A percentile compares a stretch with the other conserved stretches of the same genome.
Conservation (phyloP, 306 rosid species). For the Myrica gale region DNA sequence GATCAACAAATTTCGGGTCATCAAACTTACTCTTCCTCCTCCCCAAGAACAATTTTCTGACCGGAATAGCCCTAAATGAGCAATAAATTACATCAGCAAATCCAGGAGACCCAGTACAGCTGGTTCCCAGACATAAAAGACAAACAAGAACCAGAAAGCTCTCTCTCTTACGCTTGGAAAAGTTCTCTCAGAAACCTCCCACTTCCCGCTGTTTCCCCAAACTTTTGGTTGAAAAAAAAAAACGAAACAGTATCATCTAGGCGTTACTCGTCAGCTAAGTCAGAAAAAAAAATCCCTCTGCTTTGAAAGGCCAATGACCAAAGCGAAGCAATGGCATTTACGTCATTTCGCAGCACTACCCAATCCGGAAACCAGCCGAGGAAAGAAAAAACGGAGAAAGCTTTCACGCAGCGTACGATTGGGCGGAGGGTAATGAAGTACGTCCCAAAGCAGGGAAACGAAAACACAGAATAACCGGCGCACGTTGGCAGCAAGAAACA, state of each 20-base stretch:
- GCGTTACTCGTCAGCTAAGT: constrained; percentile 19
- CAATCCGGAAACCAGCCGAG: background rate
- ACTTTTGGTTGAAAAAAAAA: background rate
- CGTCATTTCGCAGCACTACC: constrained; percentile 35
- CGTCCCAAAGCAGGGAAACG: background rate
- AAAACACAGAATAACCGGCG: constrained; percentile 16
- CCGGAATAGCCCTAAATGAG: constrained; percentile 37
- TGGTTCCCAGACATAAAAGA: constrained; percentile 22
- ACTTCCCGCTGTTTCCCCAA: constrained; percentile 12
- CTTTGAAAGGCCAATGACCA: background rate
- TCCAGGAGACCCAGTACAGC: constrained; percentile 28
- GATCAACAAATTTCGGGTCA: constrained; percentile 6
- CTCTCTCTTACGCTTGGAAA: background rate
- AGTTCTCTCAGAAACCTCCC: constrained; percentile 17
- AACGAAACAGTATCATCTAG: background rate
- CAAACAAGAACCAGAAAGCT: constrained; percentile 23
- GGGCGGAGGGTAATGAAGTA: constrained; percentile 2
- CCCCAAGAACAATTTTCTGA: constrained; percentile 19
- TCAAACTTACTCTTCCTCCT: background rate
- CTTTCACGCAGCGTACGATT: constrained; percentile 5
- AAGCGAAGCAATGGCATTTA: constrained; percentile 30
- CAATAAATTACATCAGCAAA: constrained; percentile 14
- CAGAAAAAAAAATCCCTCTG: constrained; percentile 19
- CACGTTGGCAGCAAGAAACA: constrained; percentile 28
- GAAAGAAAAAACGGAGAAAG: background rate